phyloP scores from a whole-genome alignment of 495 filamentous ascomycete species.

The Penicillium malachiteum region DNA sequence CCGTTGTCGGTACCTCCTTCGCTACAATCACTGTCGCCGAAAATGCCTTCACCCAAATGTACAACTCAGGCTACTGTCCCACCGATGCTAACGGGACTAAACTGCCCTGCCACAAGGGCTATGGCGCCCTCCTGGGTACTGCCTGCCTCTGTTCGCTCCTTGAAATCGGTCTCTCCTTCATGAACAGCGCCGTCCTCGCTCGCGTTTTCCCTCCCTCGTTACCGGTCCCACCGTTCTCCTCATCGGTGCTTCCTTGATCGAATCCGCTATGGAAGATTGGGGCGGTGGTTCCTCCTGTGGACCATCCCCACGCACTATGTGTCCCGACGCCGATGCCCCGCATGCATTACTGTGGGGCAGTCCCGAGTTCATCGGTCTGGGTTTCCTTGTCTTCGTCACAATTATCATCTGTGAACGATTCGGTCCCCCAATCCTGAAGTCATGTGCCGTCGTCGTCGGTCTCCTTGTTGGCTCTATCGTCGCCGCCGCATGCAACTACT shows the following conservation, averaged over 20 bases:
- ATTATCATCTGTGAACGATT: constrained; percentile 85
- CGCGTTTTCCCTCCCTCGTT: constrained; percentile 86
- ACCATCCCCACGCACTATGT: constrained; percentile 51
- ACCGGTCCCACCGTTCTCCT: constrained; percentile 83
- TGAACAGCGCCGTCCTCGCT: constrained; percentile 66
- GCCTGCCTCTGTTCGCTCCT: constrained; percentile 51
- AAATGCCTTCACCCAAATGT: constrained; percentile 82
- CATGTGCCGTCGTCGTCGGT: constrained; percentile 75
- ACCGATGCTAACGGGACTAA: constrained; percentile 58
- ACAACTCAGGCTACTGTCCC: constrained; percentile 75
- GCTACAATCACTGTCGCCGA: constrained; percentile 81
- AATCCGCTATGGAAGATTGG: constrained; percentile 80
- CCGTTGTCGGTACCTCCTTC: constrained; percentile 82
- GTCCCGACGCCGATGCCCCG: constrained; percentile 70
- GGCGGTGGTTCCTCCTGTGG: constrained; percentile 75
- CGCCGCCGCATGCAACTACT: constrained; percentile 81
- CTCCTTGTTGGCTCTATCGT: constrained; percentile 86
- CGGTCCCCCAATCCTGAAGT: constrained; percentile 75
- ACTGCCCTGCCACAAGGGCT: constrained; percentile 80
- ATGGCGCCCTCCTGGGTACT: constrained; percentile 82
- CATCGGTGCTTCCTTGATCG: constrained; percentile 72
- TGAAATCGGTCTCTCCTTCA: constrained; percentile 46
- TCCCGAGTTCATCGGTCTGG: constrained; percentile 83
- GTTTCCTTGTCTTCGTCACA: constrained; percentile 86
- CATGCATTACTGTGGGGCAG: constrained; percentile 86